phyloP scores from a whole-genome alignment of 352 stramenopile genomes.

The Pythium plurisporium region DNA sequence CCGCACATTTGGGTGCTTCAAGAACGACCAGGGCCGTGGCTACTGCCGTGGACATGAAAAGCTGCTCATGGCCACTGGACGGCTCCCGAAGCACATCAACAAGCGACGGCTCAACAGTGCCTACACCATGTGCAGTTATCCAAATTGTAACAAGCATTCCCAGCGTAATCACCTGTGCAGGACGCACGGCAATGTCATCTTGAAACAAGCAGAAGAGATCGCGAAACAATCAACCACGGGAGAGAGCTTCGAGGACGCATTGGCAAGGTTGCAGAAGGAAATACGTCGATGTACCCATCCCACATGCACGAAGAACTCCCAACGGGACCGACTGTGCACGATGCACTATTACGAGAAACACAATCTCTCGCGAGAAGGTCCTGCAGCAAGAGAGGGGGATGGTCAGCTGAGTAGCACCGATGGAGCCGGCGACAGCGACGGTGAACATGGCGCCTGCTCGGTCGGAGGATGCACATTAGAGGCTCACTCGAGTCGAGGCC shows the following conservation, averaged over 20 bases:
- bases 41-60: constrained; percentile 86
- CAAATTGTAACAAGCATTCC: constrained; percentile 77
- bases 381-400: not conserved
- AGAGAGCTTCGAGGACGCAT: constrained; percentile 69
- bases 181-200: constrained; percentile 79
- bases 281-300: constrained; percentile 72
- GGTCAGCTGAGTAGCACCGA: constrained; percentile 14
- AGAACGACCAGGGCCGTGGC: constrained; percentile 84
- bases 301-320: constrained; percentile 83
- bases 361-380: constrained; percentile 36
- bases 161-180: constrained; percentile 80
- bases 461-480: constrained; percentile 23
- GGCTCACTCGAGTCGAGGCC: constrained; percentile 6
- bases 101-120: constrained; percentile 84
- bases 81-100: constrained; percentile 69
- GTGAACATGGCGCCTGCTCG: constrained; percentile 16
- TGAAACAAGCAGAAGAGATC: constrained; percentile 70
- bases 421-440: constrained; percentile 15
- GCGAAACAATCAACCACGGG: constrained; percentile 33
- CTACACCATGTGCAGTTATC: constrained; percentile 88
- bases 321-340: constrained; percentile 79
- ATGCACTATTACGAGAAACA: constrained; percentile 78
- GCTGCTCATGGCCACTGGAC: constrained; percentile 77
- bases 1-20: constrained; percentile 73
- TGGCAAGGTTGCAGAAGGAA: constrained; percentile 67